Conservation (phyloP, 352 stramenopile species). For the Plasmopara viticola region DNA sequence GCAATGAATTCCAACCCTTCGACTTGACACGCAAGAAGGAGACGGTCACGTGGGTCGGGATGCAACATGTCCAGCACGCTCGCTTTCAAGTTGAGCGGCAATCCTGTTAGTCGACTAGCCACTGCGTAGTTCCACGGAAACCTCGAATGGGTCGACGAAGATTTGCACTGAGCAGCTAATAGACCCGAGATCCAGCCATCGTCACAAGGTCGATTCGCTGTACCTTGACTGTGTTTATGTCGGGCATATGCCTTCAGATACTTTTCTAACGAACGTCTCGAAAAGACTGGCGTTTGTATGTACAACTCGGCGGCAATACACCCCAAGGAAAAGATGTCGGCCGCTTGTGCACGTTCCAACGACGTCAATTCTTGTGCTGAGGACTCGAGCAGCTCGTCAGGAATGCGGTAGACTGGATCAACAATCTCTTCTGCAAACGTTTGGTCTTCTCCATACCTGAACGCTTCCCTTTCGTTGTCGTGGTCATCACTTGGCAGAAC, state of each 20-base stretch:
- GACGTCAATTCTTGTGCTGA: constrained; percentile 14
- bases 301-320: constrained; percentile 73
- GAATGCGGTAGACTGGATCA: constrained; percentile 35
- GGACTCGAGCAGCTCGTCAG: constrained; percentile 7
- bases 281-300: constrained; percentile 50
- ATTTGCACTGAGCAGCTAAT: constrained; percentile 9
- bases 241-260: constrained; percentile 26
- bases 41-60: constrained; percentile 34
- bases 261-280: constrained; percentile 31
- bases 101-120: constrained; percentile 15
- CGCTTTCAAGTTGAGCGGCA: constrained; percentile 54
- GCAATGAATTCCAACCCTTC: constrained; percentile 26
- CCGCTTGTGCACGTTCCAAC: constrained; percentile 31
- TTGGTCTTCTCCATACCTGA: constrained; percentile 7
- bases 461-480: constrained; percentile 5
- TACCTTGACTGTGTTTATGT: constrained; percentile 2
- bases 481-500: constrained; percentile 16
- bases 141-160: neutral
- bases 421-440: constrained; percentile 35
- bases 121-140: constrained; percentile 29
- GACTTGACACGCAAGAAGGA: constrained; percentile 23
- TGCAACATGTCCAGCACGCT: constrained; percentile 41
- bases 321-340: constrained; percentile 56
- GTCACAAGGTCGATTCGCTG: neutral
- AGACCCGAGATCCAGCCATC: constrained; percentile 30